phyloP scores from a whole-genome alignment of 768 basidiomycete species.

The Russula abietina region DNA sequence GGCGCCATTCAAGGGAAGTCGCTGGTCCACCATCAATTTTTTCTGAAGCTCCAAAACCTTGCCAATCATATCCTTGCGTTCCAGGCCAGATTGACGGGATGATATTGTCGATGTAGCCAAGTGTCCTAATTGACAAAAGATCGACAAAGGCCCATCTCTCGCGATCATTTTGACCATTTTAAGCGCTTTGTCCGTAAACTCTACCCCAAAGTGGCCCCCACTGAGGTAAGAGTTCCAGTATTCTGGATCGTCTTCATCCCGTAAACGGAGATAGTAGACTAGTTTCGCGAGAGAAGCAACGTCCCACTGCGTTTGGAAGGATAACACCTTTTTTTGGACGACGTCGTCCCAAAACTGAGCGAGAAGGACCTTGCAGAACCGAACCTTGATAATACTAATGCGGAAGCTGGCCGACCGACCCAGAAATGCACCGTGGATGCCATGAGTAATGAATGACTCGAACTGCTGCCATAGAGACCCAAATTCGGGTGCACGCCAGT shows the following conservation, averaged over 20 bases:
- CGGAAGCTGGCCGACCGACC: background rate
- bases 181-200: constrained; percentile 1
- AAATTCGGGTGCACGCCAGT: constrained; percentile 15
- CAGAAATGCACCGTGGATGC: constrained; percentile 7
- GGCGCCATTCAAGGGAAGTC: background rate
- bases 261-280: background rate
- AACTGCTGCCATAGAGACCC: constrained; percentile 9
- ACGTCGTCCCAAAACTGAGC: background rate
- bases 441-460: constrained; percentile 1
- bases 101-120: background rate
- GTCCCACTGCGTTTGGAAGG: constrained; percentile 15
- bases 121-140: constrained; percentile 6
- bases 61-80: background rate
- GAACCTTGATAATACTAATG: background rate
- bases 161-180: background rate
- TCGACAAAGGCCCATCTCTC: constrained; percentile 12
- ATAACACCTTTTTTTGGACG: background rate
- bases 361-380: constrained; percentile 4
- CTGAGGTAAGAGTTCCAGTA: constrained; percentile 2
- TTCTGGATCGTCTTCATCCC: background rate
- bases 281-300: constrained; percentile 8
- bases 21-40: background rate
- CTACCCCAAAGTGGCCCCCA: background rate
- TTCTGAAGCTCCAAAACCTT: background rate
- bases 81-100: background rate